These are phyloP conservation scores for Mrakia gelida DNA, from an alignment of 768 basidiomycete species.

Conservation along the genomic window DNA sequence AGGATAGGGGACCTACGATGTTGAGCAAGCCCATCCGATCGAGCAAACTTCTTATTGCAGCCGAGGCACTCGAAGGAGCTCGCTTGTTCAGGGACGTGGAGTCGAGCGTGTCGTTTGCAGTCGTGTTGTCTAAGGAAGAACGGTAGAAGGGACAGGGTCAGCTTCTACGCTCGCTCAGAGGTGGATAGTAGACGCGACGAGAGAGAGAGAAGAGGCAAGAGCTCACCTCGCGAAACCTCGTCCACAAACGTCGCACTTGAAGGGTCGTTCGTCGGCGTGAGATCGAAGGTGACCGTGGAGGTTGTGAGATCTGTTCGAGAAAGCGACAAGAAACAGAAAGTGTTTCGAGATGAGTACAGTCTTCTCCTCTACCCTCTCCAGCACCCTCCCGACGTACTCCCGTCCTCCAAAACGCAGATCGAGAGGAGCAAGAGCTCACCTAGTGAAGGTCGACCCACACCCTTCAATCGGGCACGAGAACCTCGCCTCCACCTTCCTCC, in stretches of 20 bases:
- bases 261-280: constrained; percentile 26
- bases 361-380: not conserved
- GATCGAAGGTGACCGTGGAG: constrained; percentile 21
- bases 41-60: constrained; percentile 27
- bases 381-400: not conserved
- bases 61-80: constrained; percentile 1
- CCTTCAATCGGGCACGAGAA: constrained; percentile 17
- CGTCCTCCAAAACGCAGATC: not conserved
- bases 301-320: constrained; percentile 14
- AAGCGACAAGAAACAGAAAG: not conserved
- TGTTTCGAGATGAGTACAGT: not conserved
- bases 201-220: not conserved
- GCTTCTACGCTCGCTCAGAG: not conserved
- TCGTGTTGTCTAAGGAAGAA: constrained; percentile 12
- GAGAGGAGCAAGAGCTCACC: not conserved
- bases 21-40: constrained; percentile 15
- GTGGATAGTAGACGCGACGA: not conserved
- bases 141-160: not conserved
- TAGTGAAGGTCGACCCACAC: constrained; percentile 22
- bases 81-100: constrained; percentile 1
- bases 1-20: not conserved
- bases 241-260: constrained; percentile 18
- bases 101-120: constrained; percentile 21
- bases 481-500: constrained; percentile 28
- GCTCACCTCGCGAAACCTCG: constrained; percentile 17